These are phyloP conservation scores for Sinapis alba DNA, from an alignment of 441 rosid species.

Conservation along the genomic window DNA sequence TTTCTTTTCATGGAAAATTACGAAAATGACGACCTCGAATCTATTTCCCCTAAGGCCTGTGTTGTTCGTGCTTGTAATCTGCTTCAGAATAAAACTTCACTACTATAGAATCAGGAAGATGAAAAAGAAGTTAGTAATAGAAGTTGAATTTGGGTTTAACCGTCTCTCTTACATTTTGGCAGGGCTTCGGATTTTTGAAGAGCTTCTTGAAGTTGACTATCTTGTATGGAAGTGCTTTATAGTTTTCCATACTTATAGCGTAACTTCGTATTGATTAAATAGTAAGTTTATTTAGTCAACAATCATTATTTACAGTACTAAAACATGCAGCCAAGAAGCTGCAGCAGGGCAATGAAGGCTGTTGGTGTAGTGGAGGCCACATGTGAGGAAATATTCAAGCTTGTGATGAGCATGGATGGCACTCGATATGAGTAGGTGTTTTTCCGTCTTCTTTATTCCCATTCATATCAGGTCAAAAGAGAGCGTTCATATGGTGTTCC, in stretches of 20 bases:
- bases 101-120: background rate
- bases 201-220: conserved; percentile 98
- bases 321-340: conserved; percentile 94
- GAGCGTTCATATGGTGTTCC: background rate
- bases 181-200: conserved; percentile 99
- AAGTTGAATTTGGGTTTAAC: conserved; percentile 9
- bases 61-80: background rate
- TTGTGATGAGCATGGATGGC: conserved; percentile 99
- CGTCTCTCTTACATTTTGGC: conserved; percentile 36
- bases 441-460: conserved; percentile 31
- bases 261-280: conserved; percentile 29
- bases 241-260: conserved; percentile 17
- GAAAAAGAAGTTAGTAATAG: background rate
- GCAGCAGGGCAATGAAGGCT: conserved; percentile 99
- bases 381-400: conserved; percentile 98
- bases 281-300: conserved; percentile 32
- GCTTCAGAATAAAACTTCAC: background rate
- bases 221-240: conserved; percentile 64
- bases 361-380: conserved; percentile 98
- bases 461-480: background rate
- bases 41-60: background rate
- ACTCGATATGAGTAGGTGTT: conserved; percentile 97
- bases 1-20: background rate
- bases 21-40: background rate
- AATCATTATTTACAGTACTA: conserved; percentile 38